Evolutionary conservation across 352 stramenopile genomes (phyloP), one percentile per base, ranked within the genome.

Genomic region (Phytophthora hybrid): DNA sequence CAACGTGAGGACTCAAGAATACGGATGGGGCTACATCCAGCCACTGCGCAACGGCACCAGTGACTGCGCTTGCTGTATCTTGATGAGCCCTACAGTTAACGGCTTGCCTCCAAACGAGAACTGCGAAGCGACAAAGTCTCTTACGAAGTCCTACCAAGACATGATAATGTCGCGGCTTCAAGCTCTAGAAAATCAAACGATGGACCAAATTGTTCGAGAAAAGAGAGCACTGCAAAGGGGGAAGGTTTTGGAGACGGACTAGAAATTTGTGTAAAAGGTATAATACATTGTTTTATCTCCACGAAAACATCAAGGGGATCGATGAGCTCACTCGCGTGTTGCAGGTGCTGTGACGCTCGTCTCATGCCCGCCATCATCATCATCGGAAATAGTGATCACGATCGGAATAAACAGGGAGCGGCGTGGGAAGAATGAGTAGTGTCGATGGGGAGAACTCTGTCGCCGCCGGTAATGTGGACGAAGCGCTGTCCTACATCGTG

Each of bases 11-110:
- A 69, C 62, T 5, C 39, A 29, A 0, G 62, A 69, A 26, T 47
- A 56, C 18, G 62, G 62, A 5, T 69, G 62, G 62, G 19, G 62
- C 5, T 57, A 32, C 53, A 47, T 69, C 26, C 21, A 54, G 18
- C 18, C 49, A 8, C n/a, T 31, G 62, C 18, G 5, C 3, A 69
- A 41, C 14, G 52, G 31, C n/a, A 49, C 41, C 6, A 69, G 34
- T 10, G 52, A 56, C 21, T 37, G 31, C 29, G 32, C 5, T 21
- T 47, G 37, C 5, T 47, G 21, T 16, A 47, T 54, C 23, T 13
- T 63, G 5, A 19, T 69, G 52, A 54, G 7, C 11, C 52, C 62
- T 14, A 69, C 41, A 8, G 26, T 67, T 18, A 34, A 41, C 31
- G n/a, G 16, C 39, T 29, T 34, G 13, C 11, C 26, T 18, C n/a